These are phyloP conservation scores for Spatholobus suberectus DNA, from an alignment of 306 rosid species.

Conservation along the genomic window DNA sequence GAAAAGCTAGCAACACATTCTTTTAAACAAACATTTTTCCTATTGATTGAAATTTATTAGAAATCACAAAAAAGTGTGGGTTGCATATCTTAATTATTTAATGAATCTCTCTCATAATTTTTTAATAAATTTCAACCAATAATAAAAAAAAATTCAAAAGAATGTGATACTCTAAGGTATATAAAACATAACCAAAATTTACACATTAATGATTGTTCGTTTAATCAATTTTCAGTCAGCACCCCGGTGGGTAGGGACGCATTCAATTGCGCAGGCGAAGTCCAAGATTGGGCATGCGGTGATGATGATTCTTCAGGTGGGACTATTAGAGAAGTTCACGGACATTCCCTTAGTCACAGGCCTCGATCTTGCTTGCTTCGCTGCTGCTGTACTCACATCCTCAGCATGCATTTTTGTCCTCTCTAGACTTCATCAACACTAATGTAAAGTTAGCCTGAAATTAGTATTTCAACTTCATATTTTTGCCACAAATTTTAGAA, in stretches of 20 bases:
- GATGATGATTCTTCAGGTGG: slow-evolving; percentile 57
- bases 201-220: neutral
- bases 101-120: no score
- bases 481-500: neutral
- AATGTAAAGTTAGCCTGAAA: neutral
- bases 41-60: no score
- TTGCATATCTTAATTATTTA: no score
- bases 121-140: no score
- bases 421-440: slow-evolving; percentile 39
- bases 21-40: no score
- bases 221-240: slow-evolving; percentile 32
- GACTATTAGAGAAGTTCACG: slow-evolving; percentile 54
- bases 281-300: slow-evolving; percentile 56
- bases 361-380: slow-evolving; percentile 60
- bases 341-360: slow-evolving; percentile 50
- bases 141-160: no score
- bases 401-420: slow-evolving; percentile 56
- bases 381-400: slow-evolving; percentile 50
- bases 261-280: slow-evolving; percentile 49
- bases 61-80: no score
- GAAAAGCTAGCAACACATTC: no score
- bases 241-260: slow-evolving; percentile 45
- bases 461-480: neutral
- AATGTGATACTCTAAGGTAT: no score
- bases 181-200: no score